Evolutionary conservation across 129 eudicot genomes (phyloP), one percentile per base, ranked within the genome.

Genomic region (Centella asiatica): DNA sequence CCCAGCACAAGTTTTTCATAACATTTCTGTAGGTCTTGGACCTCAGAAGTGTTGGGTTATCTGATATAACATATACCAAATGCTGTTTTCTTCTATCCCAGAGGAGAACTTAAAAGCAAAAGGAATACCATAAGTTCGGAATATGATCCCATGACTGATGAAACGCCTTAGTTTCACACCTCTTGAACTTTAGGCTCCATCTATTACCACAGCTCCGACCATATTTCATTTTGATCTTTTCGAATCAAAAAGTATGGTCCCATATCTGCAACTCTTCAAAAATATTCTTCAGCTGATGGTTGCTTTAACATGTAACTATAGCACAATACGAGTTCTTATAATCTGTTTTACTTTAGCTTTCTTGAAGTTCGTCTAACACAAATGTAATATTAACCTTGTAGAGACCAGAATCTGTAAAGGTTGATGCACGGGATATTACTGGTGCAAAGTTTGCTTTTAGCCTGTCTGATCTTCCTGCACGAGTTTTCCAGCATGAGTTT

Each of bases 401-500:
- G 99, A 93, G 99, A 76, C 96, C 99, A 66, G 96, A 87, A 57
- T 78, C 96, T 22, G 80, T 93, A 10, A 87, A 82, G 74, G 77
- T 84, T 74, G 96, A 87, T 82, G 99, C 99, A 31, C 87, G 72
- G 67, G 99, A 93, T 52, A 57, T 84, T 52, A 76, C 65, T 11
- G 99, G 99, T 69, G 80, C 67, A 66, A 87, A 76, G 48, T 93
- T 93, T 79, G 17, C 73, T 34, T 14, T 82, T 53, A 69, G 65
- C 78, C 68, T 90, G 83, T 77, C 92, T 7, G 86, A 51, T 6
- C 95, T 92, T 68, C 88, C 90, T 37, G 87, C 99, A n/a, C 83
- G 99, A 23, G 89, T 92, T 23, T 92, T 92, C 55, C 99, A 87
- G 86, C 99, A 87, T 66, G 96, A 92, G 71, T 92, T 58, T 80